Evolutionary conservation across 2,329 filamentous ascomycete genomes (phyloP).

Genomic region (Ilyonectria mors-panacis): DNA sequence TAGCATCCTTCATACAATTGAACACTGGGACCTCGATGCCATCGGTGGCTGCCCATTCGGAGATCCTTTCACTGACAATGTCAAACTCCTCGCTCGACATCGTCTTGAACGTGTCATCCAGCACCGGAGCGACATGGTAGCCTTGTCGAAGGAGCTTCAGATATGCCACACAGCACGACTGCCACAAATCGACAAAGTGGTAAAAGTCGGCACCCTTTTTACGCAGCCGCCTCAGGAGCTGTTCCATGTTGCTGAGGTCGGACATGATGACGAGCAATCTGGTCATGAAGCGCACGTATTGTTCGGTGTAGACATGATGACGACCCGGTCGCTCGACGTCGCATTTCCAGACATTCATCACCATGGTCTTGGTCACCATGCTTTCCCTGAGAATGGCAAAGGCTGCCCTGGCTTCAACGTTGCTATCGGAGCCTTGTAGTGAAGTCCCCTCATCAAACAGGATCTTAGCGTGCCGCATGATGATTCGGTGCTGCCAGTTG

Average conservation of each 20-base stretch:
- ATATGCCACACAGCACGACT: conserved; percentile 68
- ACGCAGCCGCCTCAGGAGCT: conserved; percentile 82
- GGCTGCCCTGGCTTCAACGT: conserved; percentile 81
- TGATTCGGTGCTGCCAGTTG: conserved; percentile 96
- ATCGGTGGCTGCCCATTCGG: conserved; percentile 66
- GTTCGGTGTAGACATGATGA: conserved; percentile 92
- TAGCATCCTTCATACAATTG: conserved; percentile 69
- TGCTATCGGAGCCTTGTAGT: conserved; percentile 59
- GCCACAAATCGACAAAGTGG: conserved; percentile 73
- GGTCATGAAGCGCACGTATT: conserved; percentile 88
- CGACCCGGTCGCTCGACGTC: conserved; percentile 87
- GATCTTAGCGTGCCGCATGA: conserved; percentile 77
- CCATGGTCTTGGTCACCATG: conserved; percentile 94
- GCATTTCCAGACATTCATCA: conserved; percentile 94
- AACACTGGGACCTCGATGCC: conserved; percentile 60
- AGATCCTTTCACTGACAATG: conserved; percentile 67
- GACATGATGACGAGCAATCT: conserved; percentile 80
- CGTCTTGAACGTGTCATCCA: conserved; percentile 70
- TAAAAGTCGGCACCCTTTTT: conserved; percentile 85
- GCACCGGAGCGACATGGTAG: conserved; percentile 61
- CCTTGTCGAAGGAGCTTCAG: conserved; percentile 66
- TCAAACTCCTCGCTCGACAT: conserved; percentile 71
- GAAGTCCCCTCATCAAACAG: conserved; percentile 63
- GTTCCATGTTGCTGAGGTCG: conserved; percentile 83
- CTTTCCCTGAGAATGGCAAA: conserved; percentile 81